These are phyloP conservation scores for Nicotiana paniculata DNA, from an alignment of 257 asterid genomes.

Conservation along the genomic window DNA sequence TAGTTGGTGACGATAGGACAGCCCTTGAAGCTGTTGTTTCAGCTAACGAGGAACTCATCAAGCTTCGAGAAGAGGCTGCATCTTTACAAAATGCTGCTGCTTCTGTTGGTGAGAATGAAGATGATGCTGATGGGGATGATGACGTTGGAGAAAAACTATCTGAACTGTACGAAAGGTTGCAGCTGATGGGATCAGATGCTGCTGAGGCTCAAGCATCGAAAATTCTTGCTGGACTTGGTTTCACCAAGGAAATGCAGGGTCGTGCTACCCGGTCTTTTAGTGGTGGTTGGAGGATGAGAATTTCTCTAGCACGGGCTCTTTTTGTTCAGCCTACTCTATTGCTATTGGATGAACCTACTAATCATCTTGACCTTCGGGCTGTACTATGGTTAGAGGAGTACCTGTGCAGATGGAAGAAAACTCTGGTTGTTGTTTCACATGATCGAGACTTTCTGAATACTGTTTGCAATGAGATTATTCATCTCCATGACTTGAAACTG, in stretches of 20 bases:
- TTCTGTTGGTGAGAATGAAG: constrained; percentile 22
- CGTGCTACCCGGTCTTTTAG: constrained; percentile 58
- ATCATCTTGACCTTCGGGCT: constrained; percentile 67
- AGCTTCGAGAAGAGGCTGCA: constrained; percentile 48
- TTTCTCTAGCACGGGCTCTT: constrained; percentile 63
- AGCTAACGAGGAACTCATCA: constrained; percentile 56
- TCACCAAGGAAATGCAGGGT: constrained; percentile 56
- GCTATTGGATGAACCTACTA: constrained; percentile 63
- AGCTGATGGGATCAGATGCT: constrained; percentile 66
- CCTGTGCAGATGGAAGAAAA: constrained; percentile 65
- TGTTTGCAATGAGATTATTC: constrained; percentile 54
- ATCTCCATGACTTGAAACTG: constrained; percentile 54
- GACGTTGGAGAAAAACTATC: constrained; percentile 51
- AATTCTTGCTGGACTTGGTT: constrained; percentile 66
- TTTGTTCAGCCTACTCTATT: constrained; percentile 63
- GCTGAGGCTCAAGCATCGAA: constrained; percentile 71
- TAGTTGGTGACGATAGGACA: constrained; percentile 19
- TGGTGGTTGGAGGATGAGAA: constrained; percentile 81
- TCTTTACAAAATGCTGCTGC: constrained; percentile 31
- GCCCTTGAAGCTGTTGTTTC: constrained; percentile 28
- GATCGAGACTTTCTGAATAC: constrained; percentile 58
- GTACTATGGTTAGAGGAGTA: constrained; percentile 68
- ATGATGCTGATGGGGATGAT: constrained; percentile 29
- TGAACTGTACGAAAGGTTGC: constrained; percentile 52
- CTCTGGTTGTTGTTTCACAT: constrained; percentile 59